These are phyloP conservation scores for Alliaria petiolata DNA, from an alignment of 345 rosid species.

Conservation along the genomic window DNA sequence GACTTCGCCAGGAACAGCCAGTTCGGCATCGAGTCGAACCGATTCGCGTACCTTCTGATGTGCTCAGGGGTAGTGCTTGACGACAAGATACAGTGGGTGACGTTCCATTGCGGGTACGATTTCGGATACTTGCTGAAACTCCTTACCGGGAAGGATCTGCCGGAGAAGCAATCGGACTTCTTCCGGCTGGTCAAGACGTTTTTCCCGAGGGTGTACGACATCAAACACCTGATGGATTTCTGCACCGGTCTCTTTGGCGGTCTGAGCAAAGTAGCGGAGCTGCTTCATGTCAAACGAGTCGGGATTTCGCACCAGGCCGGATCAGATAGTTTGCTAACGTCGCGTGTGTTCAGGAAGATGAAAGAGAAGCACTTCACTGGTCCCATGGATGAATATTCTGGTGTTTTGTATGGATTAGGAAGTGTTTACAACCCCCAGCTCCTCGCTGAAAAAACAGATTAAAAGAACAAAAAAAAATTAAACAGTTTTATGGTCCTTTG, in stretches of 20 bases:
- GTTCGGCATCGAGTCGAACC: slow-evolving; percentile 48
- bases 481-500: no score
- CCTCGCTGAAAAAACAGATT: neutral
- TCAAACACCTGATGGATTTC: slow-evolving; percentile 75
- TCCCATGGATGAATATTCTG: slow-evolving; percentile 51
- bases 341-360: slow-evolving; percentile 66
- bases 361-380: slow-evolving; percentile 58
- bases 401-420: slow-evolving; percentile 80
- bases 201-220: slow-evolving; percentile 65
- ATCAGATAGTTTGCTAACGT: slow-evolving; percentile 82
- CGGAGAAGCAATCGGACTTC: slow-evolving; percentile 52
- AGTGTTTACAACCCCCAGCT: slow-evolving; percentile 48
- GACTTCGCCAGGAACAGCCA: slow-evolving; percentile 58
- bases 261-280: slow-evolving; percentile 58
- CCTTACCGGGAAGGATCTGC: slow-evolving; percentile 55
- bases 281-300: slow-evolving; percentile 66
- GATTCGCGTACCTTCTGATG: slow-evolving; percentile 65
- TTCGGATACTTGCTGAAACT: slow-evolving; percentile 79
- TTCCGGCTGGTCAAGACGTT: slow-evolving; percentile 46
- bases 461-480: neutral
- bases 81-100: slow-evolving; percentile 71
- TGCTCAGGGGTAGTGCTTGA: slow-evolving; percentile 74
- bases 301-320: slow-evolving; percentile 88
- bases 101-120: slow-evolving; percentile 89
- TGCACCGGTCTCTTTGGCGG: slow-evolving; percentile 67